Conservation (phyloP, 108 stramenopile species). For the Fragilariopsis cylindrus region DNA sequence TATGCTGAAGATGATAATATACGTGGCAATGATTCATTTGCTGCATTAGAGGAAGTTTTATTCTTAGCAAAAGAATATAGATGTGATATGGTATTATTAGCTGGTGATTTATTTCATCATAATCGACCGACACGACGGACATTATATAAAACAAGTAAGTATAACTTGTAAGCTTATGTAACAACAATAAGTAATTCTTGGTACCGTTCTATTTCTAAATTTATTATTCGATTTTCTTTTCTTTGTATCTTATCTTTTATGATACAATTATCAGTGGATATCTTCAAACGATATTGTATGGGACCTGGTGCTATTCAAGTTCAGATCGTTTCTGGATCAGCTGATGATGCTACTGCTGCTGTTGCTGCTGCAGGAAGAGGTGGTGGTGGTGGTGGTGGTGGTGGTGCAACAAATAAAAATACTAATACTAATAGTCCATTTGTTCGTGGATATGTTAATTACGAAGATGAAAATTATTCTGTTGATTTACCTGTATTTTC, state of each 20-base stretch:
- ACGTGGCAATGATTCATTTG: slow-evolving; percentile 90
- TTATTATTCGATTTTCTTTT: not conserved
- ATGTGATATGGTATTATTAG: slow-evolving; percentile 89
- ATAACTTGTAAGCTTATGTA: not conserved
- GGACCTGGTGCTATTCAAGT: slow-evolving; percentile 84
- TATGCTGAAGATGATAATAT: slow-evolving; percentile 91
- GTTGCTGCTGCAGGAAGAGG: too few relatives aligned
- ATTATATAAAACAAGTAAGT: slow-evolving; percentile 70
- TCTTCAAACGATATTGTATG: slow-evolving; percentile 91
- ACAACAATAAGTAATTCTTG: not conserved
- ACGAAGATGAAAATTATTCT: slow-evolving; percentile 85
- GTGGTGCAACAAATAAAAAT: slow-evolving; percentile 21
- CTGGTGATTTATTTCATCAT: slow-evolving; percentile 98
- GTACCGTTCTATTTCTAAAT: not conserved
- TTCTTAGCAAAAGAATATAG: slow-evolving; percentile 60
- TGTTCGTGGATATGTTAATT: slow-evolving; percentile 77
- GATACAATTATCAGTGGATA: slow-evolving; percentile 49
- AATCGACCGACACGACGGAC: slow-evolving; percentile 93
- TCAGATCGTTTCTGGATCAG: slow-evolving; percentile 61
- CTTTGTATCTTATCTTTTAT: not conserved
- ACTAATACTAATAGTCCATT: not conserved
- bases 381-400: too few relatives aligned
- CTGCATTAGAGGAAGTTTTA: slow-evolving; percentile 95
- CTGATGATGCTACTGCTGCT: not conserved
- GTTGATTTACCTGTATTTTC: slow-evolving; percentile 95